A percentile compares a stretch with the other conserved stretches of the same genome.
These are phyloP conservation scores for Penicillium brasilianum DNA, from an alignment of 2,329 filamentous ascomycete genomes.

Conservation along the genomic window DNA sequence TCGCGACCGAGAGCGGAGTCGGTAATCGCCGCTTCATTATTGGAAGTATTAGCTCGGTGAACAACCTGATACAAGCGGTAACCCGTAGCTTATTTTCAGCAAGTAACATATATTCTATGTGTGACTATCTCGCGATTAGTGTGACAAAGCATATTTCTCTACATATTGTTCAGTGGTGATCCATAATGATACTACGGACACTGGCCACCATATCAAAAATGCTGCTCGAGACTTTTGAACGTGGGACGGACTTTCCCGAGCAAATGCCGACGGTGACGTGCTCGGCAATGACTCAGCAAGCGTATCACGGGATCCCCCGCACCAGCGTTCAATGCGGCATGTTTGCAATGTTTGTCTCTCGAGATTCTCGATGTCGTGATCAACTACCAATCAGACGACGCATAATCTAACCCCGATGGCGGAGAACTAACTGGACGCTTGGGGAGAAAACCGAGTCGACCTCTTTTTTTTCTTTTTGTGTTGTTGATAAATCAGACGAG, in stretches of 20 bases:
- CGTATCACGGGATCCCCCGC: conserved; percentile 38
- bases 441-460: conserved; percentile 25
- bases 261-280: conserved; percentile 40
- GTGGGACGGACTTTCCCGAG: conserved; percentile 4
- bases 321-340: conserved; percentile 31
- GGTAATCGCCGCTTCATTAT: conserved; percentile 25
- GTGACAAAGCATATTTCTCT: too few species aligned
- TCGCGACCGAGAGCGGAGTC: conserved; percentile 19
- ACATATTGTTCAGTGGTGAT: too few species aligned
- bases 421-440: conserved; percentile 33
- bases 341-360: conserved; percentile 35
- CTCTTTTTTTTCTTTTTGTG: conserved; percentile 29
- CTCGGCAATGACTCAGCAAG: conserved; percentile 22
- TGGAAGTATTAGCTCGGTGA: conserved; percentile 17
- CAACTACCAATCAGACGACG: conserved; percentile 44
- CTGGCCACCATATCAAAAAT: too few species aligned
- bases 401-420: conserved; percentile 46
- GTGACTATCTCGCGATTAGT: too few species aligned
- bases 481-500: conserved; percentile 23
- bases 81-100: too few species aligned
- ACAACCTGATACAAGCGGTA: background rate
- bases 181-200: too few species aligned
- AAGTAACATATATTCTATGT: too few species aligned
- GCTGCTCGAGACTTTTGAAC: background rate
- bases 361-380: conserved; percentile 54